Evolutionary conservation across 2,329 filamentous ascomycete genomes (phyloP).

Genomic region (Xylaria hypoxylon): DNA sequence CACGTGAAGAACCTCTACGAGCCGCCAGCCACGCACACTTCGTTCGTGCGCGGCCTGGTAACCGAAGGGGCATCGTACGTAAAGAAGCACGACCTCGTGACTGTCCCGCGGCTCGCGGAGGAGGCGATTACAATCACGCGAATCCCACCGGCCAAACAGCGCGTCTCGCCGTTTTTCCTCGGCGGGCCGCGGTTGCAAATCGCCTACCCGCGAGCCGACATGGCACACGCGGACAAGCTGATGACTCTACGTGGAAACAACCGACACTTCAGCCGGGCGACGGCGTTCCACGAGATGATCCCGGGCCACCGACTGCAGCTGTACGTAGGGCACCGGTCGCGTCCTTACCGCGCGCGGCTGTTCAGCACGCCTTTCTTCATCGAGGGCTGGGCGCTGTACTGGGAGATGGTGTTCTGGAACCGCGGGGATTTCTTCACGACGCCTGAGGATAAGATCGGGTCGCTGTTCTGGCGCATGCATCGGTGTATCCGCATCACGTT

Average conservation of each 20-base stretch:
- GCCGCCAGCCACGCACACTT: conserved; percentile 63
- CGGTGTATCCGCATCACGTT: conserved; percentile 70
- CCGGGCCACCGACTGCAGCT: conserved; percentile 68
- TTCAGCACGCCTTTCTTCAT: conserved; percentile 70
- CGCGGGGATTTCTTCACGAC: conserved; percentile 62
- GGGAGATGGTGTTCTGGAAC: conserved; percentile 70
- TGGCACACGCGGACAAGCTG: conserved; percentile 65
- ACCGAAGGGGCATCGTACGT: conserved; percentile 65
- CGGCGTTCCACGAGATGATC: conserved; percentile 72
- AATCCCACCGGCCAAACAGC: conserved; percentile 65
- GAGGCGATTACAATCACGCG: conserved; percentile 68
- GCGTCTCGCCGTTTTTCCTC: conserved; percentile 69
- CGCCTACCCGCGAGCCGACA: conserved; percentile 65
- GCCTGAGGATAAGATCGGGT: conserved; percentile 66
- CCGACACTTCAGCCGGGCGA: conserved; percentile 66
- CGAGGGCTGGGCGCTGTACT: conserved; percentile 72
- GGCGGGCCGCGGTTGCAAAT: conserved; percentile 66
- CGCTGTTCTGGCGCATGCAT: conserved; percentile 73
- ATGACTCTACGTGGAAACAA: conserved; percentile 72
- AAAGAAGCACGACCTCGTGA: conserved; percentile 65
- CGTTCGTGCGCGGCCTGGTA: conserved; percentile 64
- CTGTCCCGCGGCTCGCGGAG: conserved; percentile 64
- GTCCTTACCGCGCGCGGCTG: conserved; percentile 59
- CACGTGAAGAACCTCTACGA: conserved; percentile 67
- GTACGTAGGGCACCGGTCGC: conserved; percentile 59